A percentile compares a stretch with the other conserved stretches of the same genome.
Conservation (phyloP, 768 basidiomycete genomes). For the Cystofilobasidium capitatum region DNA sequence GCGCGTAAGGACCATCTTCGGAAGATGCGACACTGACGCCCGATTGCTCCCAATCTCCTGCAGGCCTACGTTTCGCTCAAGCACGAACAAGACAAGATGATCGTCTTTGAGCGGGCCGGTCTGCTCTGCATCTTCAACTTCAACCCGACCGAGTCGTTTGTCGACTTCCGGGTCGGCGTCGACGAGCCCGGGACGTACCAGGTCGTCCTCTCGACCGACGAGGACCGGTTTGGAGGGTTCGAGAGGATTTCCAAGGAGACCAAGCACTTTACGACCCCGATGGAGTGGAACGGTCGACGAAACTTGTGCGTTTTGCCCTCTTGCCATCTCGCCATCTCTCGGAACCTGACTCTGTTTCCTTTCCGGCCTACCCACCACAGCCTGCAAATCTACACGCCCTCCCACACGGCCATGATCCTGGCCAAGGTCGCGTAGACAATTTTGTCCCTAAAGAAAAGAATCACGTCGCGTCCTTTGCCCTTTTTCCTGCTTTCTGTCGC, state of each 20-base stretch:
- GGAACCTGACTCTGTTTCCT: background rate
- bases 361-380: background rate
- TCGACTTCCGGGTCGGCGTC: conserved; percentile 87
- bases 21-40: background rate
- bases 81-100: conserved; percentile 81
- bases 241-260: conserved; percentile 59
- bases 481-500: too few species aligned
- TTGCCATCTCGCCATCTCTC: conserved; percentile 8
- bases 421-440: conserved; percentile 30
- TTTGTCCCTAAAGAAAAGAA: too few species aligned
- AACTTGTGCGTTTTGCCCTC: conserved; percentile 49
- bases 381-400: conserved; percentile 60
- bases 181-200: conserved; percentile 72
- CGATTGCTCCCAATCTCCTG: background rate
- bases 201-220: conserved; percentile 72
- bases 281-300: conserved; percentile 86
- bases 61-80: conserved; percentile 91
- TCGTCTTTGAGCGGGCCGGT: conserved; percentile 88
- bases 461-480: background rate
- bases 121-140: conserved; percentile 96
- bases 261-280: conserved; percentile 66
- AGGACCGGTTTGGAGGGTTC: conserved; percentile 80
- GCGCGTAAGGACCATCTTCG: background rate
- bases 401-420: conserved; percentile 58
- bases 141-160: conserved; percentile 79